Evolutionary conservation across 805 yeast species (phyloP).

Genomic region (Torulaspora delbrueckii): DNA sequence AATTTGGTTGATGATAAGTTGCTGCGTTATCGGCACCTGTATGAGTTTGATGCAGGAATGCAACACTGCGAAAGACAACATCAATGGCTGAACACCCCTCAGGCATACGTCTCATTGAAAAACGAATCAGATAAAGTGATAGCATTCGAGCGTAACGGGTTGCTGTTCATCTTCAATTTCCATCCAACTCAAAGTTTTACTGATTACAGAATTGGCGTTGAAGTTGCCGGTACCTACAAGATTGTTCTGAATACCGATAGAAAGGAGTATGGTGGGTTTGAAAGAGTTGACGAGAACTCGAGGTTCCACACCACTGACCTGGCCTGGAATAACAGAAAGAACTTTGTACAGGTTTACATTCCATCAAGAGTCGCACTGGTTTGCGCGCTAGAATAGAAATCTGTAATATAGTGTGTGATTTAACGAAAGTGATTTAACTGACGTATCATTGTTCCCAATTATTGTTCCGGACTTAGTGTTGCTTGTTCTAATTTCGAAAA

Average conservation of each 20-base stretch:
- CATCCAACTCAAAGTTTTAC: constrained; percentile 78
- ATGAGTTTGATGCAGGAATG: constrained; percentile 81
- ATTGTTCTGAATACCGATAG: constrained; percentile 74
- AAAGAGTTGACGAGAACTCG: constrained; percentile 53
- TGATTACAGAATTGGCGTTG: constrained; percentile 89
- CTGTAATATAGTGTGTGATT: not conserved
- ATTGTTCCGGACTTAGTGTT: not conserved
- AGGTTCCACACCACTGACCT: constrained; percentile 67
- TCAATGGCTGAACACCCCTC: constrained; percentile 67
- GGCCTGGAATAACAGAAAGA: constrained; percentile 73
- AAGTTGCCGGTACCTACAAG: constrained; percentile 67
- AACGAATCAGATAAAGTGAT: constrained; percentile 85
- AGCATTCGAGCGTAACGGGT: constrained; percentile 82
- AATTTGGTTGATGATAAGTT: constrained; percentile 75
- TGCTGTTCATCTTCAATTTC: constrained; percentile 83
- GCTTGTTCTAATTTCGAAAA: not conserved
- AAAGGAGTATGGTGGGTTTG: constrained; percentile 73
- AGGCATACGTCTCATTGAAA: constrained; percentile 82
- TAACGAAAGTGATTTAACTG: not conserved
- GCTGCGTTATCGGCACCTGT: constrained; percentile 71
- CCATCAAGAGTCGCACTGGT: constrained; percentile 74
- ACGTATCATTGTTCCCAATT: not conserved
- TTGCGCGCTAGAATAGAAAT: constrained; percentile 40
- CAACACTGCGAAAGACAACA: constrained; percentile 66
- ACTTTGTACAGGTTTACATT: constrained; percentile 70